These are phyloP conservation scores for Mycena sp. DNA, from an alignment of 1,284 basidiomycete species.

Conservation along the genomic window DNA sequence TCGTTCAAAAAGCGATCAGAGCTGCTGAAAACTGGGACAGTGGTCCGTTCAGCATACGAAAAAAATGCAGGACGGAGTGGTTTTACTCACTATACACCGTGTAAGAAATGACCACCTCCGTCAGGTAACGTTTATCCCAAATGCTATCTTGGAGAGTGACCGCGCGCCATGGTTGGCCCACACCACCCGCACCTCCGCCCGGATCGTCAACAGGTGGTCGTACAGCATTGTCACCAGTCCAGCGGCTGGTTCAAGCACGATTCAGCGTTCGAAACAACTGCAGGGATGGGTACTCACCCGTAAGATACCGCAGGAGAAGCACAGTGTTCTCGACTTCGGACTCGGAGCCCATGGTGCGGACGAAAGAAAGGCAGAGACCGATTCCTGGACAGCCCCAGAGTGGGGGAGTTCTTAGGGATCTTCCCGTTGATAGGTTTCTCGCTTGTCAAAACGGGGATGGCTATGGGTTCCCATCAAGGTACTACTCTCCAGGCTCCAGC, in stretches of 20 bases:
- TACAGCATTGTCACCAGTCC: conserved; percentile 3
- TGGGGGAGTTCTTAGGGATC: no score
- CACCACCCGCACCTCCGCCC: neutral
- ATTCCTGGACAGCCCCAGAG: no score
- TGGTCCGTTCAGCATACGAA: neutral
- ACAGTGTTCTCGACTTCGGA: conserved; percentile 9
- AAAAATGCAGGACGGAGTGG: neutral
- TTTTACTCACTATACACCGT: neutral
- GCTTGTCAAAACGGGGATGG: no score
- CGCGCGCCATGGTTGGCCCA: conserved; percentile 6
- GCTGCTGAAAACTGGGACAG: conserved; percentile 6
- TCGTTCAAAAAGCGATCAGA: neutral
- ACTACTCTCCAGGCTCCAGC: no score
- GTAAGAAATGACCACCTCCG: conserved; percentile 7
- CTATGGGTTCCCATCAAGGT: no score
- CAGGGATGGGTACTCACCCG: neutral
- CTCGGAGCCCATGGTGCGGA: no score
- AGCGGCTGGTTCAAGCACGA: neutral
- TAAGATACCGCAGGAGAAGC: conserved; percentile 15
- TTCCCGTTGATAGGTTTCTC: no score
- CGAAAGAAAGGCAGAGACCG: no score
- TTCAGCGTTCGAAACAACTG: neutral
- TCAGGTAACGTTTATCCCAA: conserved; percentile 15
- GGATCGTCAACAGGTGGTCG: conserved; percentile 10
- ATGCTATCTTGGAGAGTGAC: conserved; percentile 6